Conservation (phyloP, 106 monocot species). For the Allium fistulosum region DNA sequence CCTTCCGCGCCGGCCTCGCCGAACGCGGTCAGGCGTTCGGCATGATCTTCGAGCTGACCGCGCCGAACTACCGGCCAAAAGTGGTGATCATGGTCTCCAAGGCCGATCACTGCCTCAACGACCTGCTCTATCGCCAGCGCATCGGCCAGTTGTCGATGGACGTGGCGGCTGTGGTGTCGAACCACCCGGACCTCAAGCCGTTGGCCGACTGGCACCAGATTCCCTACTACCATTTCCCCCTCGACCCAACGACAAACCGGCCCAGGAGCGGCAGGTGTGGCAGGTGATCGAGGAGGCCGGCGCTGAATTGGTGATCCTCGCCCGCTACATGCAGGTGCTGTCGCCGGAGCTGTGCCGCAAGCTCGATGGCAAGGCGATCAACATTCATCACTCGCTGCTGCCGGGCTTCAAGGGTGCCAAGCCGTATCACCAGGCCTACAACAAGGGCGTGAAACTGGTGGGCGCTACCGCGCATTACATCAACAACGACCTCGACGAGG, state of each 20-base stretch:
- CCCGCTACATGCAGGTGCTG: slow-evolving; percentile 8
- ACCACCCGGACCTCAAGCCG: background rate
- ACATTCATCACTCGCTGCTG: slow-evolving; percentile 6
- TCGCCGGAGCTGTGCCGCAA: slow-evolving; percentile 1
- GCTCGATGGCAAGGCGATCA: background rate
- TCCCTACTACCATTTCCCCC: background rate
- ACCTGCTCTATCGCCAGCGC: slow-evolving; percentile 4
- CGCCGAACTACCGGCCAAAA: too few relatives aligned
- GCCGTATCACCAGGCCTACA: slow-evolving; percentile 2
- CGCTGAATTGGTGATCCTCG: slow-evolving; percentile 1
- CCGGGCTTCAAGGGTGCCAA: slow-evolving; percentile 1
- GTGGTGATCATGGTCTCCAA: background rate
- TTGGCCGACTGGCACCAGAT: background rate
- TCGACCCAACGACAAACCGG: background rate
- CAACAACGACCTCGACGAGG: slow-evolving; percentile 7
- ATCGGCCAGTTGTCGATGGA: background rate
- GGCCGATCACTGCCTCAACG: slow-evolving; percentile 1
- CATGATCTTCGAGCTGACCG: too few relatives aligned
- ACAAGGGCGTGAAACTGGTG: background rate
- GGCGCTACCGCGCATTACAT: slow-evolving; percentile 4
- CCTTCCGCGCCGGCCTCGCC: background rate
- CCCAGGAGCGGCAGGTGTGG: background rate
- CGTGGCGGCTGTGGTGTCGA: background rate
- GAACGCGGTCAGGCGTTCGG: background rate
- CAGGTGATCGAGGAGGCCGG: background rate